Conservation (phyloP, 1,284 basidiomycete species). For the Quambalaria eucalypti region DNA sequence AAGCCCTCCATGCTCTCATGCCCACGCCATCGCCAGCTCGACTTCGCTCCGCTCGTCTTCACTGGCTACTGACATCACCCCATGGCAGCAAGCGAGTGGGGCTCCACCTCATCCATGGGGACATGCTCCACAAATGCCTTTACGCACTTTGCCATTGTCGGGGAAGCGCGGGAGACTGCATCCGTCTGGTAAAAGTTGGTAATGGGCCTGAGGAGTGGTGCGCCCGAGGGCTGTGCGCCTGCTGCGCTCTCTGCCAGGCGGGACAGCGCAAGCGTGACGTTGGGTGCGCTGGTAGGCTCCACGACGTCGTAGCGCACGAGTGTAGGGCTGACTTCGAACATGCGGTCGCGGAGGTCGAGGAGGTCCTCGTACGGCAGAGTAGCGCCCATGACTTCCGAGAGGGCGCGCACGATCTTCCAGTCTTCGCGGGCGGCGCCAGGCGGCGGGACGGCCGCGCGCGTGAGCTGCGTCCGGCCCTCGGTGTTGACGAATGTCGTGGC, state of each 20-base stretch:
- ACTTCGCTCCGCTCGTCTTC: neutral
- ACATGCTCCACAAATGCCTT: constrained; percentile 22
- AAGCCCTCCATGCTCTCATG: too few relatives aligned
- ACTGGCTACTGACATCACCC: too few relatives aligned
- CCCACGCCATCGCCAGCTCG: too few relatives aligned
- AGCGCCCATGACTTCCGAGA: constrained; percentile 75
- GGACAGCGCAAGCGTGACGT: constrained; percentile 11
- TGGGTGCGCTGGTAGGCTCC: constrained; percentile 60
- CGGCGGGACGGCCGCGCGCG: constrained; percentile 84
- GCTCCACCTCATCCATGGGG: constrained; percentile 7
- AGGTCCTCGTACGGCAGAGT: constrained; percentile 86
- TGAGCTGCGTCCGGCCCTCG: constrained; percentile 84
- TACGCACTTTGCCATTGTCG: constrained; percentile 44
- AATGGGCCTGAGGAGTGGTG: constrained; percentile 70
- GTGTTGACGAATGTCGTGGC: constrained; percentile 91
- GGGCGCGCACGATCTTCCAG: constrained; percentile 94
- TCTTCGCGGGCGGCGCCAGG: constrained; percentile 92
- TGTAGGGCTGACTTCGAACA: constrained; percentile 94
- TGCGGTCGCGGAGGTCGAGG: constrained; percentile 74
- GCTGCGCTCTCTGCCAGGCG: constrained; percentile 8
- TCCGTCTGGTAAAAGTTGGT: constrained; percentile 93
- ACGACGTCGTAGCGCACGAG: constrained; percentile 76
- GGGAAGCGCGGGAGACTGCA: constrained; percentile 53
- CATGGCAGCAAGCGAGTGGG: neutral
- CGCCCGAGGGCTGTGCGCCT: constrained; percentile 21